phyloP scores from a whole-genome alignment of 768 basidiomycete genomes.

The Boletus fagicola region DNA sequence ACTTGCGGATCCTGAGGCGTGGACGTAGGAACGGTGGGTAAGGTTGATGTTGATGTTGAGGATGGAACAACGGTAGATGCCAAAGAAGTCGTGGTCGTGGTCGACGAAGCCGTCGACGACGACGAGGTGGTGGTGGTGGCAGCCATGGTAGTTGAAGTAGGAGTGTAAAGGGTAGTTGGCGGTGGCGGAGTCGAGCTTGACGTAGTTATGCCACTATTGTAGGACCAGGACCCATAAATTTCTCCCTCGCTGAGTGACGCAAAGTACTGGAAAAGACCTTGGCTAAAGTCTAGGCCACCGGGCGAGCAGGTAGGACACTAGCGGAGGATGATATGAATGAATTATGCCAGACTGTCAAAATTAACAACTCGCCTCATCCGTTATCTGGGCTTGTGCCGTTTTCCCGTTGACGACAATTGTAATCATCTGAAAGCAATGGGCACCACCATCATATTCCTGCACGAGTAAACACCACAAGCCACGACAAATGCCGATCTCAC shows the following conservation, averaged over 20 bases:
- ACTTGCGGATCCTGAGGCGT: slow-evolving; percentile 22
- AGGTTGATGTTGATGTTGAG: slow-evolving; percentile 1
- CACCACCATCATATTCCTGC: slow-evolving; percentile 41
- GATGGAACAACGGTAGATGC: slow-evolving; percentile 8
- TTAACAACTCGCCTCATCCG: slow-evolving; percentile 39
- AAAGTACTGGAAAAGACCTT: slow-evolving; percentile 45
- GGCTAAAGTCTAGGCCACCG: slow-evolving; percentile 47
- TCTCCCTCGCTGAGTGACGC: slow-evolving; percentile 35
- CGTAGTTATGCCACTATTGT: slow-evolving; percentile 24
- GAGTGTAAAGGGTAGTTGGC: slow-evolving; percentile 21
- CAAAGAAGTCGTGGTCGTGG: slow-evolving; percentile 12
- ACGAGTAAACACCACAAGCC: background rate
- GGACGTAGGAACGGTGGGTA: slow-evolving; percentile 13
- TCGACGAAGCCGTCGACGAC: slow-evolving; percentile 6
- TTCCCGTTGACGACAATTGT: slow-evolving; percentile 41
- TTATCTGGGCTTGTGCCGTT: slow-evolving; percentile 41
- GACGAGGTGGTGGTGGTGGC: slow-evolving; percentile 17
- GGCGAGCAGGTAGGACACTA: slow-evolving; percentile 41
- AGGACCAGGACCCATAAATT: slow-evolving; percentile 42
- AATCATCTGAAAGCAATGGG: slow-evolving; percentile 45
- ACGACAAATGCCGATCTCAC: slow-evolving; percentile 6
- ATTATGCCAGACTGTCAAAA: background rate
- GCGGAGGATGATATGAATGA: background rate
- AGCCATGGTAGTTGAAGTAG: slow-evolving; percentile 16
- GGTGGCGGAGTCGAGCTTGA: slow-evolving; percentile 22